phyloP scores from a whole-genome alignment of 2,329 filamentous ascomycete species.

The Ramularia endophylla region DNA sequence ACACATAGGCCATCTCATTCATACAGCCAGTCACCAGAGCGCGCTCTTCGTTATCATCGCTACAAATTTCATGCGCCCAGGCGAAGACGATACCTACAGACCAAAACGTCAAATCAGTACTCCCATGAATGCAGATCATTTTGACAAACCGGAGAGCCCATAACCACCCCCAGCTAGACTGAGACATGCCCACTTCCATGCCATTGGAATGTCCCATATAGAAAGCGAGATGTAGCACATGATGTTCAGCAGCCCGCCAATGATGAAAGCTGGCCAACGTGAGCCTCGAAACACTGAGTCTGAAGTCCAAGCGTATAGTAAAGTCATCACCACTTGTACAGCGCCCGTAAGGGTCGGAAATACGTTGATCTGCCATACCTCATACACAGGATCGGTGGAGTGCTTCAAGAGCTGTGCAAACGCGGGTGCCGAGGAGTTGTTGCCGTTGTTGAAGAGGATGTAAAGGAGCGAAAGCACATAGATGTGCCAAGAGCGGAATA shows the following conservation, averaged over 20 bases:
- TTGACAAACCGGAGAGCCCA: conserved; percentile 44
- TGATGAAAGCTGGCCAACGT: conserved; percentile 60
- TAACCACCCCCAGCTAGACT: conserved; percentile 47
- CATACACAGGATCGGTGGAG: conserved; percentile 40
- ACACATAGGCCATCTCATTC: conserved; percentile 64
- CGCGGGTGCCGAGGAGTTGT: conserved; percentile 46
- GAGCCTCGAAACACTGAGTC: conserved; percentile 54
- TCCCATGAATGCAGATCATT: too few relatives aligned
- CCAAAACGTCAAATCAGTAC: too few relatives aligned
- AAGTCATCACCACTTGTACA: conserved; percentile 52
- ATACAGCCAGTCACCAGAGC: conserved; percentile 59
- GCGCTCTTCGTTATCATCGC: conserved; percentile 57
- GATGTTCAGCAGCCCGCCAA: conserved; percentile 44
- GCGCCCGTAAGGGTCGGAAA: conserved; percentile 46
- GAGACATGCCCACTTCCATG: conserved; percentile 60
- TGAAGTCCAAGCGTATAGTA: conserved; percentile 61
- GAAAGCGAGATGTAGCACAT: conserved; percentile 38
- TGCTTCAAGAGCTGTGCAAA: conserved; percentile 47
- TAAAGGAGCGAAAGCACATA: conserved; percentile 54
- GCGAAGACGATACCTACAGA: conserved; percentile 50
- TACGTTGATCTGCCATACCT: conserved; percentile 49
- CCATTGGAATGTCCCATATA: conserved; percentile 41
- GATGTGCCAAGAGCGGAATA: conserved; percentile 60
- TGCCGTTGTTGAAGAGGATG: conserved; percentile 58
- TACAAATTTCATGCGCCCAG: conserved; percentile 46